These are phyloP conservation scores for Purshia tridentata DNA, from an alignment of 306 rosid genomes.

Conservation along the genomic window DNA sequence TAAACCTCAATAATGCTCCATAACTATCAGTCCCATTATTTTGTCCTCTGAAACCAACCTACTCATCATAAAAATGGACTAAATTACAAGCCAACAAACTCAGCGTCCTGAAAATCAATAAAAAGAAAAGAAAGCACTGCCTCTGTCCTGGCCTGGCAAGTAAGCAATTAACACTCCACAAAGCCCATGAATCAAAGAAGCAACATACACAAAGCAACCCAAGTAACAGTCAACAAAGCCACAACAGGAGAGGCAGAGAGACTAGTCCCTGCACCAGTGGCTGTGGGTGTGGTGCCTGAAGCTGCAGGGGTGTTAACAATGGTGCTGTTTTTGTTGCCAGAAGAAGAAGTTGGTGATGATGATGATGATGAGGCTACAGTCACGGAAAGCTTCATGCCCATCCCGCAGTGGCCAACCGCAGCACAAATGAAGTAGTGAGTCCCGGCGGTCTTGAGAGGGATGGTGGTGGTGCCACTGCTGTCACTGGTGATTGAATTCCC, in stretches of 20 bases:
- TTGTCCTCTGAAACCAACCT: neutral
- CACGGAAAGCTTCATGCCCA: conserved; percentile 88
- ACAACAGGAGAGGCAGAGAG: conserved; percentile 30
- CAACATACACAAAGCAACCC: conserved; percentile 29
- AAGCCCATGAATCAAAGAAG: conserved; percentile 18
- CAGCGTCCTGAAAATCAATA: neutral
- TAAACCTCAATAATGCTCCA: conserved; percentile 9
- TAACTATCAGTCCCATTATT: neutral
- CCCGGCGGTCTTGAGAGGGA: conserved; percentile 66
- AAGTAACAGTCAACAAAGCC: conserved; percentile 27
- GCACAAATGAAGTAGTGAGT: conserved; percentile 75
- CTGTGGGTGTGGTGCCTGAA: conserved; percentile 23
- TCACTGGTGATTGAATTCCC: conserved; percentile 67
- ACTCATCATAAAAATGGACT: neutral
- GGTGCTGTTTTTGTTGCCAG: conserved; percentile 21
- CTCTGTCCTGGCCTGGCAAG: conserved; percentile 83
- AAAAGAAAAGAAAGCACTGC: conserved; percentile 60
- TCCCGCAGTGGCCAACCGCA: conserved; percentile 55
- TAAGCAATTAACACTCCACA: neutral
- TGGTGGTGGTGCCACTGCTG: conserved; percentile 66
- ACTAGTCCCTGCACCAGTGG: conserved; percentile 30
- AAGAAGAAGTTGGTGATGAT: conserved; percentile 21
- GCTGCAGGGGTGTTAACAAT: conserved; percentile 22
- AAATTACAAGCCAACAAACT: neutral
- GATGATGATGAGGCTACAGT: conserved; percentile 42